Conservation (phyloP, 371 early-diverging fungal genomes). For the Haplosporangium sp. region DNA sequence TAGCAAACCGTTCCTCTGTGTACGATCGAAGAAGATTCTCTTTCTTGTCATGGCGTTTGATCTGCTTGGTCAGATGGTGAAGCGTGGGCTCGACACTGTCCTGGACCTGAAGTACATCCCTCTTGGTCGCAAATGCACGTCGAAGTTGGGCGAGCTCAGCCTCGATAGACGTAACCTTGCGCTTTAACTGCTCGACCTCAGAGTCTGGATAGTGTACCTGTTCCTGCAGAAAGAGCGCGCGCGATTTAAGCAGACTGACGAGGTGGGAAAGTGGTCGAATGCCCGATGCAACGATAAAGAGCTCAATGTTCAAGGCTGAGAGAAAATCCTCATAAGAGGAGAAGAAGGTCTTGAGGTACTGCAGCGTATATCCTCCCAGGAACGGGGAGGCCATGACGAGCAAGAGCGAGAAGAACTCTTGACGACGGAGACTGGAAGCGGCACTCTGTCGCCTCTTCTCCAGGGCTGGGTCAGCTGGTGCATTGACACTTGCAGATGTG, state of each 20-base stretch:
- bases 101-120: slow-evolving; percentile 66
- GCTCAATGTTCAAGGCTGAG: slow-evolving; percentile 70
- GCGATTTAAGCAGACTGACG: slow-evolving; percentile 62
- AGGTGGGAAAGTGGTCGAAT: slow-evolving; percentile 68
- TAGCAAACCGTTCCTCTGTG: slow-evolving; percentile 65
- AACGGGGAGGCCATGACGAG: slow-evolving; percentile 66
- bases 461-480: slow-evolving; percentile 43
- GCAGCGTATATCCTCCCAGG: slow-evolving; percentile 68
- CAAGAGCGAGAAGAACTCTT: slow-evolving; percentile 64
- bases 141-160: slow-evolving; percentile 65
- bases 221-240: slow-evolving; percentile 67
- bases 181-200: slow-evolving; percentile 59
- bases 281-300: slow-evolving; percentile 72
- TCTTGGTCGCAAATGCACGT: slow-evolving; percentile 72
- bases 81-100: slow-evolving; percentile 59
- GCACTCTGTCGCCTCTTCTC: slow-evolving; percentile 56
- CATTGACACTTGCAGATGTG: slow-evolving; percentile 28
- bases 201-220: slow-evolving; percentile 64
- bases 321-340: slow-evolving; percentile 68
- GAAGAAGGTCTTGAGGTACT: slow-evolving; percentile 64
- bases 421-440: slow-evolving; percentile 61
- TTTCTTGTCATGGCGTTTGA: slow-evolving; percentile 65
- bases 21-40: slow-evolving; percentile 59
- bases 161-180: slow-evolving; percentile 63
- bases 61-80: slow-evolving; percentile 63